Evolutionary conservation across 208 protist species (phyloP), one percentile per base, ranked within the genome.

Genomic region (Acanthamoeba castellanii): DNA sequence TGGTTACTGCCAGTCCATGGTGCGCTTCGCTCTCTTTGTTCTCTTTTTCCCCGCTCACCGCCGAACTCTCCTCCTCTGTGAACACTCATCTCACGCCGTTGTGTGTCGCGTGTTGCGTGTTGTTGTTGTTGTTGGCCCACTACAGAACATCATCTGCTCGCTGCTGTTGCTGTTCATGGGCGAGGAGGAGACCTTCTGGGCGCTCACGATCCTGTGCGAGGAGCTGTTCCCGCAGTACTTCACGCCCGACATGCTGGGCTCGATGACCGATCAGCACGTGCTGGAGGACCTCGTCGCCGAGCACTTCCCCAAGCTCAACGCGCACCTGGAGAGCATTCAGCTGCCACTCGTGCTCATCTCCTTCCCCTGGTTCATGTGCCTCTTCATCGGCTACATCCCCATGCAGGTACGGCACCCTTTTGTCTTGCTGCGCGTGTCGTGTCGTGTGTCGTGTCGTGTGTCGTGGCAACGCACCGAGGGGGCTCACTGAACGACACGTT

Each of bases 1-100:
- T 13, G 91, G 91, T 30, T 94, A 94, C 52, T 94, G 91, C 25
- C 91, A 94, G 50, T 94, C 91, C 25, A 94, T 94, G 91, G 91
- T 94, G 13, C 81, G 50, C 52, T 2, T 30, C 81, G 4, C 16
- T 0, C 30, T 32, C 27, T 34, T 47, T 25, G 74, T 91, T 3
- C 84, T 91, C 2, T 14, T 30, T 72, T 68, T 22, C 27, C 20
- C 16, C n/a, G 22, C 34, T 72, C 84, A 7, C n/a, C 18, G 22
- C 25, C 55, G 11, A 20, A 30, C 25, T 34, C 64, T 8, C 42
- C 84, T 13, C 42, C 84, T n/a, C 57, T 59, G 6, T 91, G 1
- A 66, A 18, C 47, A 42, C 37, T 42, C 1, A 42, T 42, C 37
- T 42, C 37, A 42, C 37, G 37, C 37, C 37, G 37, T 42, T 42